Percentiles rank a stretch among this genome's conserved stretches.
phyloP scores from a whole-genome alignment of 208 protist species.

The Leishmania gerbilli region DNA sequence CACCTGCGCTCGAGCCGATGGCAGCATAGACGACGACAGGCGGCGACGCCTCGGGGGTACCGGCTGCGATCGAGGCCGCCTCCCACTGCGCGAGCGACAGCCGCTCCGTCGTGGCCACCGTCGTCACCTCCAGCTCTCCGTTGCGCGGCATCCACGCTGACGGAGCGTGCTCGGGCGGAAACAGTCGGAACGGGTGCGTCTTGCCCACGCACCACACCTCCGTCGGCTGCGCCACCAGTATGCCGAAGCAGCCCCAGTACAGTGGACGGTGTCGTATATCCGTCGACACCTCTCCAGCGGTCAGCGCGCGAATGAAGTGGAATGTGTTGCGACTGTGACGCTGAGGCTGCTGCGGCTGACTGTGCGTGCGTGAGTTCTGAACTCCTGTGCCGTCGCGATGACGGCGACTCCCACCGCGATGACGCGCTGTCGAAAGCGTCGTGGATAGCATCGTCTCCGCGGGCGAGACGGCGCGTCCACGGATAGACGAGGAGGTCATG shows the following conservation, averaged over 20 bases:
- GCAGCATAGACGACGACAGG: constrained; percentile 17
- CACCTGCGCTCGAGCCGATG: constrained; percentile 18
- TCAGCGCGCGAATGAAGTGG: constrained; percentile 26
- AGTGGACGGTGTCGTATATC: constrained; percentile 16
- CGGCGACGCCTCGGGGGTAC: not conserved
- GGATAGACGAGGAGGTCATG: not conserved
- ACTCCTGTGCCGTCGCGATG: not conserved
- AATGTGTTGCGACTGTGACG: constrained; percentile 15
- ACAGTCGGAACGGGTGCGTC: constrained; percentile 28
- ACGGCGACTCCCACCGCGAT: not conserved
- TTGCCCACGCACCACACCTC: constrained; percentile 38
- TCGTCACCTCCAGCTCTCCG: constrained; percentile 6
- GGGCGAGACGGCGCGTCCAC: not conserved
- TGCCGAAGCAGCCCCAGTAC: constrained; percentile 30
- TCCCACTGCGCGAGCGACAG: constrained; percentile 21
- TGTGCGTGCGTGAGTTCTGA: not conserved
- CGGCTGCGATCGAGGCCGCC: not conserved
- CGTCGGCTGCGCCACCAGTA: constrained; percentile 23
- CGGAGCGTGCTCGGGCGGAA: not conserved
- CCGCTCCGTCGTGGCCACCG: constrained; percentile 18
- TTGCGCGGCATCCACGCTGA: not conserved
- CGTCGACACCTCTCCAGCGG: constrained; percentile 23
- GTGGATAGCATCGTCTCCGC: not conserved
- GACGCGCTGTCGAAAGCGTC: not conserved
- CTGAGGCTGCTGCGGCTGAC: constrained; percentile 1